Evolutionary conservation across 2,329 filamentous ascomycete species (phyloP).

Genomic region (Metarhizium brunneum): DNA sequence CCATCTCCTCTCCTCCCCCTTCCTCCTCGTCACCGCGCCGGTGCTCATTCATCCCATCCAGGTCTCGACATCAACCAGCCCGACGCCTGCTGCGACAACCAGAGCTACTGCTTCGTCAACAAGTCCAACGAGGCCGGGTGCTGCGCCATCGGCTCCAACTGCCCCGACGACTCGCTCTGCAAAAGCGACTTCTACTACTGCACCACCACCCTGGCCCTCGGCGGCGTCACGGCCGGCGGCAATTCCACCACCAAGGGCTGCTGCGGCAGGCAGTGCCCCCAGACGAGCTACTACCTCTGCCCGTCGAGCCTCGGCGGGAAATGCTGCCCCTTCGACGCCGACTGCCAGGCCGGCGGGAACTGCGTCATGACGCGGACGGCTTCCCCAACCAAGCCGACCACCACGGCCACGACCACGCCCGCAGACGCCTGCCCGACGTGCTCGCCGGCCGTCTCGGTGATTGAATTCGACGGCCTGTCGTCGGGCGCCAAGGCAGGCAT

Average conservation of each 20-base stretch:
- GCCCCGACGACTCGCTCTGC: conserved; percentile 27
- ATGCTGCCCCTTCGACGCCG: conserved; percentile 38
- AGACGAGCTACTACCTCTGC: conserved; percentile 35
- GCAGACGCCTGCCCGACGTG: background rate
- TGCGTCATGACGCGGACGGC: conserved; percentile 25
- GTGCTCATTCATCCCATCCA: conserved; percentile 10
- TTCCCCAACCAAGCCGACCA: conserved; percentile 9
- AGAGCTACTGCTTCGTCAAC: conserved; percentile 36
- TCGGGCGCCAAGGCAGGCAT: conserved; percentile 47
- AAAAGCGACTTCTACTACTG: conserved; percentile 24
- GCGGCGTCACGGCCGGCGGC: conserved; percentile 13
- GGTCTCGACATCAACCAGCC: conserved; percentile 32
- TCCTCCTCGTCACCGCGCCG: background rate
- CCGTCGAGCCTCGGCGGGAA: conserved; percentile 31
- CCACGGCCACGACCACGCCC: background rate
- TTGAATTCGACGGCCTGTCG: conserved; percentile 26
- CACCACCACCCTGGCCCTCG: conserved; percentile 16
- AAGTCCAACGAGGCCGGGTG: conserved; percentile 23
- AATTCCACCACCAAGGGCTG: conserved; percentile 23
- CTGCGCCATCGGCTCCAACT: conserved; percentile 33
- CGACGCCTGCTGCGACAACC: conserved; percentile 32
- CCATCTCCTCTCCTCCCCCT: no score
- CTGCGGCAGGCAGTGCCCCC: conserved; percentile 30
- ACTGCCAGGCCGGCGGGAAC: conserved; percentile 27
- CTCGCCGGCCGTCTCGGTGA: conserved; percentile 21